Percentiles rank a stretch among this genome's conserved stretches.
Conservation (phyloP, 148 eudicot species). For the Limonium bicolor region DNA sequence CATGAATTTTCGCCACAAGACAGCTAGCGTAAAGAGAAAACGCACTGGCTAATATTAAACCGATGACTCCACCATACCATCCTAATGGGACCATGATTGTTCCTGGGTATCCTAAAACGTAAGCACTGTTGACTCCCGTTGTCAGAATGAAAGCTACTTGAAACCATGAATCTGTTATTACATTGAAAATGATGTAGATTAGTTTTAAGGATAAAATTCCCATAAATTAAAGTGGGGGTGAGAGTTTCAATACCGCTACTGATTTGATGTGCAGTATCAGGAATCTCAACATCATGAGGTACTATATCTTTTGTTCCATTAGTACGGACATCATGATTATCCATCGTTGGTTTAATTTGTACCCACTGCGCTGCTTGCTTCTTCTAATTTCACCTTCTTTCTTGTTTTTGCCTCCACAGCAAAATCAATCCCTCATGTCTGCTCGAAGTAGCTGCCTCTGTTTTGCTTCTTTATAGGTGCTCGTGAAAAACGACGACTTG, state of each 20-base stretch:
- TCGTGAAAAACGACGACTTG: too few relatives aligned
- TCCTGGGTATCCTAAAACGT: conserved; percentile 71
- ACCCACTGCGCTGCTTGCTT: too few relatives aligned
- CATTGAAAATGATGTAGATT: too few relatives aligned
- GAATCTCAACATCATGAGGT: conserved; percentile 16
- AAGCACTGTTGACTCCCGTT: conserved; percentile 80
- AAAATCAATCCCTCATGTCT: too few relatives aligned
- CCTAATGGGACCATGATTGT: conserved; percentile 80
- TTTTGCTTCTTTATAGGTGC: too few relatives aligned
- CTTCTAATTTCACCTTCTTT: too few relatives aligned
- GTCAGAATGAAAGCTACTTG: conserved; percentile 79
- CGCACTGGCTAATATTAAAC: conserved; percentile 43
- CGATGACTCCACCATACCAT: conserved; percentile 64
- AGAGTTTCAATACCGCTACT: conserved; percentile 31
- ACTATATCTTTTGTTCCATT: conserved; percentile 1
- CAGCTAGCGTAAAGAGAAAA: conserved; percentile 65
- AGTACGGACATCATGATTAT: too few relatives aligned
- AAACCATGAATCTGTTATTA: conserved; percentile 80
- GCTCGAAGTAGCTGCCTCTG: too few relatives aligned
- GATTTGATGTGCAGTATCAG: conserved; percentile 68
- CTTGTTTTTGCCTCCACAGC: too few relatives aligned
- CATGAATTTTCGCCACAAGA: conserved; percentile 71
- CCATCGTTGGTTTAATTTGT: too few relatives aligned
- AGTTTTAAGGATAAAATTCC: too few relatives aligned
- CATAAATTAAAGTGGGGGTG: not conserved